These are phyloP conservation scores for Boletellus ananas DNA, from an alignment of 768 basidiomycete genomes.

Conservation along the genomic window DNA sequence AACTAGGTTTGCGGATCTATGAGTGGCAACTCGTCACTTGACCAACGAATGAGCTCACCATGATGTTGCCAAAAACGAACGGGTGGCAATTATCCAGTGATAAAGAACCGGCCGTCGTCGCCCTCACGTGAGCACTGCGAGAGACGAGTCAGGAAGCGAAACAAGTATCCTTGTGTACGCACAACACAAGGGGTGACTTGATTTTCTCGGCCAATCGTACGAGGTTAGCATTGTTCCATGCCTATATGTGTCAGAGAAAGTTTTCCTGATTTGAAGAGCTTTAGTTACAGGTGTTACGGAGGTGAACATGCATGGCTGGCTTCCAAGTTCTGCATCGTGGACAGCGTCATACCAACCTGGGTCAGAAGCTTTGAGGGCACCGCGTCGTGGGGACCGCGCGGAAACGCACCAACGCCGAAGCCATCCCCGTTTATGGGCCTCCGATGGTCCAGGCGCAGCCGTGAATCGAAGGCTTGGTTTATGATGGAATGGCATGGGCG, in stretches of 20 bases:
- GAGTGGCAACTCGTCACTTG: neutral
- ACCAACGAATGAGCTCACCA: slow-evolving; percentile 48
- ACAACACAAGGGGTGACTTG: slow-evolving; percentile 94
- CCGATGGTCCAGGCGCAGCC: slow-evolving; percentile 75
- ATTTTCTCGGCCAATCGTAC: slow-evolving; percentile 95
- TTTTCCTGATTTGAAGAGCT: neutral
- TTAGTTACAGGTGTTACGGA: slow-evolving; percentile 81
- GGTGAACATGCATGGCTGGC: slow-evolving; percentile 93
- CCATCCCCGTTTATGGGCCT: slow-evolving; percentile 94
- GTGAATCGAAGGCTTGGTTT: slow-evolving; percentile 94
- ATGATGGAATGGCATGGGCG: slow-evolving; percentile 94
- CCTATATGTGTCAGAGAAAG: slow-evolving; percentile 44
- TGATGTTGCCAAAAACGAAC: slow-evolving; percentile 86
- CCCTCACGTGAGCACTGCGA: slow-evolving; percentile 81
- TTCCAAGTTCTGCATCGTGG: slow-evolving; percentile 77
- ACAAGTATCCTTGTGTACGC: slow-evolving; percentile 26
- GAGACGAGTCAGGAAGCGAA: neutral
- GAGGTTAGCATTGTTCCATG: slow-evolving; percentile 96
- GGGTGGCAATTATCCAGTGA: slow-evolving; percentile 95
- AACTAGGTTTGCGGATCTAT: slow-evolving; percentile 47
- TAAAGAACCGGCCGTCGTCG: slow-evolving; percentile 89
- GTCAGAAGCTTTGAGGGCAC: neutral
- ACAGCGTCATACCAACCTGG: slow-evolving; percentile 93
- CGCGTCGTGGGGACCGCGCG: neutral
- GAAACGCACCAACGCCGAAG: slow-evolving; percentile 81